Base-by-base conservation (phyloP, 371 early-diverging fungal genomes). In the Mucor saturninus region DNA sequence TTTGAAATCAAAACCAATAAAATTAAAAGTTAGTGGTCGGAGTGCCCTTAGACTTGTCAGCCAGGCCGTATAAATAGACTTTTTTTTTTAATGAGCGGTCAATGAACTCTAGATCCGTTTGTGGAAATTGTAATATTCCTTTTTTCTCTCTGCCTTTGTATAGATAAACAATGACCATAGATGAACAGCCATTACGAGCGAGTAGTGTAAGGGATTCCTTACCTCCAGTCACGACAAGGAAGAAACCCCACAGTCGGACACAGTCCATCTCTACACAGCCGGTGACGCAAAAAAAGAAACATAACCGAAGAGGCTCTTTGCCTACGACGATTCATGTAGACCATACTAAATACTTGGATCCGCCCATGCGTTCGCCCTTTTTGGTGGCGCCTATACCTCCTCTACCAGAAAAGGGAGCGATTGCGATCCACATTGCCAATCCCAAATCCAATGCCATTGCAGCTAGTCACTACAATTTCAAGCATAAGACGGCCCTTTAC, bases 201-300 rank as follows among this genome's bases (percentile, higher is more conserved):
- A 21, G 8, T 21, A 21, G 26, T 21, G 21, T 8, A 6, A 2
- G 21, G 26, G 21, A 46, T 3, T 8, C 26, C 2, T 14, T 40
- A 21, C 46, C 46, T 9, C 57, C 57, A 35, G 32, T 46, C 4
- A 50, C 35, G 6, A 49, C 29, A 39, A 35, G 49, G 4, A 64
- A 61, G 30, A 71, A 55, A 7, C 28, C 58, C 9, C 72, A 71
- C 29, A 59, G 31, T 28, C 37, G 72, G 49, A 71, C 72, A 10
- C 72, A 71, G 31, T 71, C 72, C 28, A 61, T 71, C 29, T 61
- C 72, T 15, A 60, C 67, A n/a, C 68, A 64, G 21, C 56, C 72
- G 2, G 58, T 64, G 11, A 64, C 54, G 7, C 62, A 58, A 52
- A 61, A 62, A 46, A 65, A 65, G 15, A 35, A 61, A 28, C 62